Base-by-base conservation (phyloP, 164 flowering plant species). In the Echeveria elegans region DNA sequence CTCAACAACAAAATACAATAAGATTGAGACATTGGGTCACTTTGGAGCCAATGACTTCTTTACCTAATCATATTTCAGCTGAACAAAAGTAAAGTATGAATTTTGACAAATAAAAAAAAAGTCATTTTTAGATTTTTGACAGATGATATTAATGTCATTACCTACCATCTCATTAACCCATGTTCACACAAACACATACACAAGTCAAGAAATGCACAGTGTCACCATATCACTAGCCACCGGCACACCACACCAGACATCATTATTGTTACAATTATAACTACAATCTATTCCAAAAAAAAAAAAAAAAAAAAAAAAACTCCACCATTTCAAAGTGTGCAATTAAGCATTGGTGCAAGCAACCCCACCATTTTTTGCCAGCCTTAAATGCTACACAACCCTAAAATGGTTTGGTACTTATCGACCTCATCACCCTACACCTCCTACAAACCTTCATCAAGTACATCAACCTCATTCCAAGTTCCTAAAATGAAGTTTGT, bases 321-420 rank as follows among this genome's bases (percentile, higher is more conserved):
- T n/a, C n/a, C n/a, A n/a, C n/a, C n/a, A 56, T 56, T 26, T 56
- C 61, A 28, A 56, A 56, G 32, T 50, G 24, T 53, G 7, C 59
- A 53, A 53, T 53, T 8, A 24, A 23, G 15, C 59, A 24, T n/a
- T n/a, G n/a, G 5, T 19, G 21, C 23, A 15, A 14, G 14, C 9
- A 68, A 68, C 18, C 23, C 66, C 66, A 34, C 50, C 29, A 18
- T 43, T 43, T 31, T 70, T n/a, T n/a, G n/a, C 70, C 45, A 64
- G 41, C 73, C 66, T 67, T 75, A 69, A 69, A 48, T 75, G 74
- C 62, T 72, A 65, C 64, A 62, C 75, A 69, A 69, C 41, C 47
- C 47, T 43, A 43, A 43, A 43, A 43, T 43, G 47, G 47, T 16
- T 43, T 72, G 37, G 37, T 34, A 34, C 37, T 34, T 34, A 34